phyloP scores from a whole-genome alignment of 106 monocot genomes.

The Posidonia australis region DNA sequence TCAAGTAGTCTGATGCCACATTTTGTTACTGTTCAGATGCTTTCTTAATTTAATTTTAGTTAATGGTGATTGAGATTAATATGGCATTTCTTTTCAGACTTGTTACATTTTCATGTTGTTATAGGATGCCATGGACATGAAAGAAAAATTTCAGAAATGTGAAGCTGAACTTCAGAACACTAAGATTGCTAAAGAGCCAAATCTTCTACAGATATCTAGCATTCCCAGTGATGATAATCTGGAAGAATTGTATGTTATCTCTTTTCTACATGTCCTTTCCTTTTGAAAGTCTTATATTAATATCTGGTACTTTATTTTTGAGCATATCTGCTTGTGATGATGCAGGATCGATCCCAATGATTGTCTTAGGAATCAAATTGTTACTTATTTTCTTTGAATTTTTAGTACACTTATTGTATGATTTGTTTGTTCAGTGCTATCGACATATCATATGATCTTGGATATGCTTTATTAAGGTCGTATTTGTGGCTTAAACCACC shows the following conservation, averaged over 20 bases:
- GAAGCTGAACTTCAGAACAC: slow-evolving; percentile 77
- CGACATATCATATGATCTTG: too few relatives aligned
- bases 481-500: too few relatives aligned
- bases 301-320: too few relatives aligned
- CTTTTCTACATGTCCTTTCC: background rate
- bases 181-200: slow-evolving; percentile 54
- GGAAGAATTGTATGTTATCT: slow-evolving; percentile 40
- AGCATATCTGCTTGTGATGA: too few relatives aligned
- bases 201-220: slow-evolving; percentile 34
- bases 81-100: background rate
- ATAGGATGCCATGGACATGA: slow-evolving; percentile 19
- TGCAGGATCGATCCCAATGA: too few relatives aligned
- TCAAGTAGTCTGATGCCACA: background rate
- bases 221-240: slow-evolving; percentile 16
- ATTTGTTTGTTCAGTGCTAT: too few relatives aligned
- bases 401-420: too few relatives aligned
- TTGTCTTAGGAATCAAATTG: too few relatives aligned
- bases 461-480: too few relatives aligned
- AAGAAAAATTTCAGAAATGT: slow-evolving; percentile 59
- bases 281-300: too few relatives aligned
- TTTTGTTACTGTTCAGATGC: background rate
- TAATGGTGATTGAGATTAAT: background rate
- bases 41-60: background rate
- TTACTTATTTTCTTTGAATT: too few relatives aligned
- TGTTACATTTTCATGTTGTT: slow-evolving; percentile 6